These are phyloP conservation scores for Bacidia gigantensis DNA, from an alignment of 495 filamentous ascomycete species.

Conservation along the genomic window DNA sequence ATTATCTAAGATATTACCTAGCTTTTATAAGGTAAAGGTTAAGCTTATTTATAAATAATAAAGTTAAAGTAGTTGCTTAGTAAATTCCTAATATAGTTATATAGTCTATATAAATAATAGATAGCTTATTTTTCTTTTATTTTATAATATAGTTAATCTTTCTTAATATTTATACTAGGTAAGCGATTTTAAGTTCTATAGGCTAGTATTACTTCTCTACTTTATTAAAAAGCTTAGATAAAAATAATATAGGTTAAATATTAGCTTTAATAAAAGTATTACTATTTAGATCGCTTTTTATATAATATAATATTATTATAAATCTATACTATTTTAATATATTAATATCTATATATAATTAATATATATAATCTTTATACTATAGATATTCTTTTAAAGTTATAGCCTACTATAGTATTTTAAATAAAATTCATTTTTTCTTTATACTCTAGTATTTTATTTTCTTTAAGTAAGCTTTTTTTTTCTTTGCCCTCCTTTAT, in stretches of 20 bases:
- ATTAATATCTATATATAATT: background rate
- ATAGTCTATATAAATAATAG: background rate
- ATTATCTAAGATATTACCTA: background rate
- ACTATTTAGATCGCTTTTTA: background rate
- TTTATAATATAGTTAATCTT: background rate
- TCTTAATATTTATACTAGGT: background rate
- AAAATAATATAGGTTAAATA: background rate
- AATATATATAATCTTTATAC: background rate
- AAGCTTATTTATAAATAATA: background rate
- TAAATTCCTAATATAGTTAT: background rate
- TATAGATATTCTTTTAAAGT: background rate
- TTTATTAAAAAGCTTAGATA: constrained; percentile 1
- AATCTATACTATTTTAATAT: constrained; percentile 1
- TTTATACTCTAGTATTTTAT: background rate
- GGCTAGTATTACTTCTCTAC: background rate
- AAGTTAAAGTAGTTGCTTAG: background rate
- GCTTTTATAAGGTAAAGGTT: background rate
- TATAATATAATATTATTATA: background rate
- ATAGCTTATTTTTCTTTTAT: background rate
- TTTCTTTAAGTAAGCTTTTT: background rate
- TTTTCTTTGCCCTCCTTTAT: background rate
- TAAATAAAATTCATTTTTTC: background rate
- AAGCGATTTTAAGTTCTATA: background rate
- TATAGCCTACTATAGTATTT: background rate
- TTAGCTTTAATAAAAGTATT: background rate